Percentiles rank a stretch among this genome's conserved stretches.
These are phyloP conservation scores for Gynostemma pentaphyllum DNA, from an alignment of 306 rosid species.

Conservation along the genomic window DNA sequence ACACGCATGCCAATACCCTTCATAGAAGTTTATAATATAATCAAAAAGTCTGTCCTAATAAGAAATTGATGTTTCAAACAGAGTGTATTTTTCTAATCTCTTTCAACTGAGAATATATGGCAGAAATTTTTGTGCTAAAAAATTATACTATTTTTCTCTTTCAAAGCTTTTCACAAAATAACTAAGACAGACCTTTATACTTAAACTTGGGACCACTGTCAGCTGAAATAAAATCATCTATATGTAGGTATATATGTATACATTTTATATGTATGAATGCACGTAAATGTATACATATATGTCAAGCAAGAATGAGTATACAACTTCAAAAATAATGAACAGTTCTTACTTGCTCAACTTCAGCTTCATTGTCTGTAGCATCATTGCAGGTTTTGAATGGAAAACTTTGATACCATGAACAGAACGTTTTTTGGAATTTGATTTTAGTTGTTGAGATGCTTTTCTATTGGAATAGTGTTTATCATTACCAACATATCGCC, in stretches of 20 bases:
- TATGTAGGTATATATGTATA: not conserved
- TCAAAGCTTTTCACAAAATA: not conserved
- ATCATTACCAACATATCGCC: constrained; percentile 80
- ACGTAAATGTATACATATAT: too few species aligned
- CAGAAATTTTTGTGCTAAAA: not conserved
- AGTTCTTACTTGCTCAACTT: constrained; percentile 84
- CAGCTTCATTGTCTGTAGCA: constrained; percentile 82
- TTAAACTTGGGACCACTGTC: not conserved
- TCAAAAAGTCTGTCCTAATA: not conserved
- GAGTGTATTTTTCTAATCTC: too few species aligned
- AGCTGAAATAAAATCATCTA: not conserved
- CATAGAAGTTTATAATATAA: not conserved
- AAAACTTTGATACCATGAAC: constrained; percentile 83
- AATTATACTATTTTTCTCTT: not conserved
- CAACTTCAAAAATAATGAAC: not conserved
- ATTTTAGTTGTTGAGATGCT: constrained; percentile 86
- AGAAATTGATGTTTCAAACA: not conserved
- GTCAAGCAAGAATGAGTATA: not conserved
- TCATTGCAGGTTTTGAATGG: constrained; percentile 90
- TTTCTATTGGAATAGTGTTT: constrained; percentile 81
- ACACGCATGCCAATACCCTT: not conserved
- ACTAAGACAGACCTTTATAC: not conserved
- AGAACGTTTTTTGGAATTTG: constrained; percentile 79
- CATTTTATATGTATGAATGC: too few species aligned
- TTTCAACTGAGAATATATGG: too few species aligned